These are phyloP conservation scores for Paspalum vaginatum DNA, from an alignment of 176 grass and related monocot species.

Conservation along the genomic window DNA sequence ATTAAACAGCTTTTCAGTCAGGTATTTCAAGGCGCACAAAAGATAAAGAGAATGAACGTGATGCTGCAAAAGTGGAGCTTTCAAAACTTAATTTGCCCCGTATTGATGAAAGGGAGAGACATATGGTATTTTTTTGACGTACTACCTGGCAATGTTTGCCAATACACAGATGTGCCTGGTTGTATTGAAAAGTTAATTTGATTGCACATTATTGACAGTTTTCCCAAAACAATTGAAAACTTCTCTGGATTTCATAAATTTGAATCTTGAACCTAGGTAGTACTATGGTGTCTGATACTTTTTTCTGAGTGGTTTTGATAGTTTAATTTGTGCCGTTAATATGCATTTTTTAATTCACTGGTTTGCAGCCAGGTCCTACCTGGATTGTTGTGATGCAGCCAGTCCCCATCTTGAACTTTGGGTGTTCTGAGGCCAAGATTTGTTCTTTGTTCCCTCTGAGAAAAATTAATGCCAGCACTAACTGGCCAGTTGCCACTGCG, in stretches of 20 bases:
- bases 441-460: not conserved
- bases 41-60: constrained; percentile 85
- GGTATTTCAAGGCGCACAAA: constrained; percentile 67
- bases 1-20: constrained; percentile 57
- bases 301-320: not conserved
- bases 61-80: constrained; percentile 72
- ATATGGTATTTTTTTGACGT: constrained; percentile 55
- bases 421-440: not conserved
- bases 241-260: not conserved
- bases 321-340: not conserved
- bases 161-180: constrained; percentile 2
- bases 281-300: not conserved
- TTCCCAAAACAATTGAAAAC: not conserved
- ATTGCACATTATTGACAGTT: not conserved
- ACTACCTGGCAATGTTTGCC: constrained; percentile 1
- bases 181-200: constrained; percentile 20
- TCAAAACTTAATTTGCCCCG: constrained; percentile 79
- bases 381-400: not conserved
- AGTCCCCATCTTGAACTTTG: not conserved
- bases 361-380: not conserved
- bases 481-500: not conserved
- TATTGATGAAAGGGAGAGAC: constrained; percentile 81
- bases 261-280: constrained; percentile 1
- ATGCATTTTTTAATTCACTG: not conserved
- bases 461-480: not conserved